Base-by-base conservation (phyloP, 208 protist species). In the Zelonia costaricensis region DNA sequence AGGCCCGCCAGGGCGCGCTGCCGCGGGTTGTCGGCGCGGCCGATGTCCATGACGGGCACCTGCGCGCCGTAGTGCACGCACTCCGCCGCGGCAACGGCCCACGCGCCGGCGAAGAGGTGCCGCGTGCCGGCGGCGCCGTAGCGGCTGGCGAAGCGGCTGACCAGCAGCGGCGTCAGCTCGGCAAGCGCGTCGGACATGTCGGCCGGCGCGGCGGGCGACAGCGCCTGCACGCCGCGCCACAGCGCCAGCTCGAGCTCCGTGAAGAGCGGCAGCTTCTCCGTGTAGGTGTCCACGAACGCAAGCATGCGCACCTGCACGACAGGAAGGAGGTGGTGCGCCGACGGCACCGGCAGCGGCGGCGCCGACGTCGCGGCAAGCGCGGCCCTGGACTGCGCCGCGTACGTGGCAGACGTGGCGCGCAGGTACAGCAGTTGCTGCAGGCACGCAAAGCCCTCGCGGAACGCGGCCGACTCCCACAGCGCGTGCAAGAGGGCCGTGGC, bases 371-470 rank as follows among this genome's bases (percentile, higher is more conserved):
- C 12, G 25, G 18, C 3, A 13, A n/a, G n/a, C 20, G 15, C 35
- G 18, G 9, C 16, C 39, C 35, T 51, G 3, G 38, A 16, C 13
- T 44, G 18, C 33, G 28, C 60, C 36, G 25, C 15, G 52, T 65
- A 51, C 47, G 33, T 51, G 53, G 62, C 43, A 3, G 44, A 35
- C 13, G 47, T 54, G 44, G 65, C 20, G 20, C 56, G 62, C 6
- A 85, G 42, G 30, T 59, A 52, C n/a, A 86, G 73, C 10, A 92
- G 62, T 42, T 60, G 67, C 62, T 88, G 83, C 30, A 88, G 25
- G 33, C 86, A 64, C n/a, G 58, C 36, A 57, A 93, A 92, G 49
- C 91, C 89, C 5, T 80, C 47, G n/a, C 89, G 75, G 46, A 93
- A 95, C 0, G 88, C 81, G 25, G 84, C 81, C 6, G 60, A 63